These are phyloP conservation scores for Dipteronia dyeriana DNA, from an alignment of 345 rosid genomes.

Conservation along the genomic window DNA sequence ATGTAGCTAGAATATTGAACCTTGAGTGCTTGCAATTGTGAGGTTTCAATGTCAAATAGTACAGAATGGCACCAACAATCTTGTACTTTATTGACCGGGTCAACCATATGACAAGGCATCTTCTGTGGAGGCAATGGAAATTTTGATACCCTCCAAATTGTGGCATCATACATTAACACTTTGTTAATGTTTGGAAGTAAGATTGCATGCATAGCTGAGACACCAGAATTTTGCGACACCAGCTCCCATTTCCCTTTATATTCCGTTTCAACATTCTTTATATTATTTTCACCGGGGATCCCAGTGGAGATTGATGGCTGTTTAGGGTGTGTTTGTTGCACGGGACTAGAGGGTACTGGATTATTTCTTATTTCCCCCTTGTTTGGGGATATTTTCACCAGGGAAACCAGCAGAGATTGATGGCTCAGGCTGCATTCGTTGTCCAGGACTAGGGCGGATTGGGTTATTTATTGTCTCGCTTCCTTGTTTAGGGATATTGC, in stretches of 20 bases:
- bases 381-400: no score
- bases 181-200: slow-evolving; percentile 61
- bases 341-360: no score
- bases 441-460: no score
- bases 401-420: no score
- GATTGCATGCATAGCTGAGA: slow-evolving; percentile 81
- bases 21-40: slow-evolving; percentile 44
- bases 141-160: slow-evolving; percentile 59
- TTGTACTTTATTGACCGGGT: slow-evolving; percentile 39
- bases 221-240: slow-evolving; percentile 58
- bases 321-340: no score
- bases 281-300: no score
- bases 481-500: no score
- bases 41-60: slow-evolving; percentile 49
- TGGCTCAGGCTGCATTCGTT: no score
- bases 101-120: slow-evolving; percentile 44
- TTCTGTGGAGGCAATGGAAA: slow-evolving; percentile 29
- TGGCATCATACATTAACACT: slow-evolving; percentile 73
- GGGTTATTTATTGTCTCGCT: no score
- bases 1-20: slow-evolving; percentile 30
- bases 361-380: no score
- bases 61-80: slow-evolving; percentile 81
- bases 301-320: no score
- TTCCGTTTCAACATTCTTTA: neutral
- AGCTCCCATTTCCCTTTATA: slow-evolving; percentile 64